phyloP scores from a whole-genome alignment of 345 rosid species.

The Boechera divaricarpa region DNA sequence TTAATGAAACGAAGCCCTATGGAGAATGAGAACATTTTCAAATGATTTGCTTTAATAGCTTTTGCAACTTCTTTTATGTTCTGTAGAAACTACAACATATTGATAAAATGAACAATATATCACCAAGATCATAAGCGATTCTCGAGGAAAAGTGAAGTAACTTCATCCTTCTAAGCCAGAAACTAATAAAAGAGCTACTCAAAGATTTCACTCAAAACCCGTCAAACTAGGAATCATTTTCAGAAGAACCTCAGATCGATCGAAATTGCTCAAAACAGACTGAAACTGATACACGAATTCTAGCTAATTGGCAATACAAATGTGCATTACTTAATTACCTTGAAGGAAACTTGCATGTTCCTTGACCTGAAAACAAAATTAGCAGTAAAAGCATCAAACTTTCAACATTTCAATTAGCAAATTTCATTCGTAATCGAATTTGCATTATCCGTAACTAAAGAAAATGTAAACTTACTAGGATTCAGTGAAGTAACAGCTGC shows the following conservation, averaged over 20 bases:
- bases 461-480: conserved; percentile 60
- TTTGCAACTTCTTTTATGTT: conserved; percentile 12
- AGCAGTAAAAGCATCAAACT: neutral
- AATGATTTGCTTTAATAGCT: neutral
- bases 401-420: neutral
- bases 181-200: neutral
- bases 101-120: neutral
- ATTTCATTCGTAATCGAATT: neutral
- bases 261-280: neutral
- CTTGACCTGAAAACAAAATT: conserved; percentile 63
- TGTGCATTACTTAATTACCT: conserved; percentile 52
- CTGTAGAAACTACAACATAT: neutral
- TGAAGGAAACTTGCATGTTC: conserved; percentile 65
- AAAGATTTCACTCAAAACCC: neutral
- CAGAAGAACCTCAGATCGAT: conserved; percentile 12
- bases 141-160: neutral
- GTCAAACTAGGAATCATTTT: conserved; percentile 8
- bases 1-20: neutral
- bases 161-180: neutral
- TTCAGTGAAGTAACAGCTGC: conserved; percentile 78
- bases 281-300: neutral
- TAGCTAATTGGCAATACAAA: neutral
- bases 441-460: neutral
- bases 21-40: neutral
- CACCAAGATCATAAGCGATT: neutral